These are phyloP conservation scores for Metschnikowia anglica DNA, from an alignment of 805 yeast species.

Conservation along the genomic window DNA sequence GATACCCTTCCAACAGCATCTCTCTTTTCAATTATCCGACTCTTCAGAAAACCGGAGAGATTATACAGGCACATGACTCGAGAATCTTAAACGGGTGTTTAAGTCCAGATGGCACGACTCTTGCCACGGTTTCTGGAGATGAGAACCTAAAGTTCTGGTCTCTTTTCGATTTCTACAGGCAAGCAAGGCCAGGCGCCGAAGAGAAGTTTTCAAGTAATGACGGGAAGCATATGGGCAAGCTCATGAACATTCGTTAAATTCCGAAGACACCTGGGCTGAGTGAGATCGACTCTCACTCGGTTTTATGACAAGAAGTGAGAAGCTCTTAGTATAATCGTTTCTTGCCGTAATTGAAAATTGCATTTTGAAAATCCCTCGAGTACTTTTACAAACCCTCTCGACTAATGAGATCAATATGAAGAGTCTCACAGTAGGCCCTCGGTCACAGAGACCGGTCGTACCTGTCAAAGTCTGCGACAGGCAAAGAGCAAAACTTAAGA, in stretches of 20 bases:
- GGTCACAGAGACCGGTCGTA: no score
- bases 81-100: slow-evolving; percentile 79
- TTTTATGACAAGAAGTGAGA: no score
- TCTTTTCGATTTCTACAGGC: slow-evolving; percentile 60
- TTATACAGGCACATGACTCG: slow-evolving; percentile 82
- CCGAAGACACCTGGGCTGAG: no score
- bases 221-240: slow-evolving; percentile 25
- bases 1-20: slow-evolving; percentile 84
- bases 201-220: slow-evolving; percentile 22
- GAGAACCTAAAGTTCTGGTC: slow-evolving; percentile 96
- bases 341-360: no score
- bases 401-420: no score
- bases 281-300: no score
- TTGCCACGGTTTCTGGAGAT: slow-evolving; percentile 95
- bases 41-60: slow-evolving; percentile 83
- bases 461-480: no score
- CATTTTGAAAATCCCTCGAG: no score
- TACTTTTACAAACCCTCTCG: no score
- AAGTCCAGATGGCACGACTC: slow-evolving; percentile 85
- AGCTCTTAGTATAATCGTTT: no score
- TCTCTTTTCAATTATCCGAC: slow-evolving; percentile 84
- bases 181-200: slow-evolving; percentile 22
- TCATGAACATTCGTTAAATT: slow-evolving; percentile 26
- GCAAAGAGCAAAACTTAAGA: no score
- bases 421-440: no score